Evolutionary conservation across 148 eudicot species (phyloP), one percentile per base, ranked within the genome.

Genomic region (Cornus kousa): DNA sequence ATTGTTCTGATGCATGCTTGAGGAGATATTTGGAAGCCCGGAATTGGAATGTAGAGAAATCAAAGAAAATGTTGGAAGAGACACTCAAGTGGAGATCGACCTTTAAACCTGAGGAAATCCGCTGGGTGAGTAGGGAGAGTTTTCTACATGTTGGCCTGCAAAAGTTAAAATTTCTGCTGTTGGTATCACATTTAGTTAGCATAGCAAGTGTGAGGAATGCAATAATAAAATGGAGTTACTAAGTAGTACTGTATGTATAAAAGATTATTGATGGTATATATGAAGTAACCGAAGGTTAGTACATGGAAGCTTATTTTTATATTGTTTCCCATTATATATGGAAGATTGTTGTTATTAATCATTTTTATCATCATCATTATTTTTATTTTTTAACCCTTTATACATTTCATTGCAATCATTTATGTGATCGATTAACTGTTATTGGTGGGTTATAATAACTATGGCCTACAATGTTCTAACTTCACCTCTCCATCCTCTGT

Each of bases 31-130:
- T 91, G 71, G 89, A 87, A 82, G 92, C 95, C 55, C 81, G 95
- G 57, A 89, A 79, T 73, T 87, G 92, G 92, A 87, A 89, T 70
- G 87, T 89, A 16, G 95, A 88, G 19, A 89, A 91, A 81, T 75
- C 95, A 7, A 89, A 86, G 87, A 91, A 89, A 78, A 89, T 91
- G 95, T 53, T 91, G 80, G 86, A 91, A 74, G 95, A 89, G 50
- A 80, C 95, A 0, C 78, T 91, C 23, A 83, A 78, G 55, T 91
- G 95, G 95, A 88, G 95, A 78, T 77, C 87, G 28, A 75, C 83
- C 46, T 91, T 48, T 55, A 91, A 89, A 76, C 95, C 95, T 60
- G 92, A 91, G 80, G 92, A 91, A 80, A 89, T 87, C 48, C 90
- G 87, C 59, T 91, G 94, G 94, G 94, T 91, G 83, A 73, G 89